Evolutionary conservation across 257 asterid genomes (phyloP).

Genomic region (Jasminum sambac): DNA sequence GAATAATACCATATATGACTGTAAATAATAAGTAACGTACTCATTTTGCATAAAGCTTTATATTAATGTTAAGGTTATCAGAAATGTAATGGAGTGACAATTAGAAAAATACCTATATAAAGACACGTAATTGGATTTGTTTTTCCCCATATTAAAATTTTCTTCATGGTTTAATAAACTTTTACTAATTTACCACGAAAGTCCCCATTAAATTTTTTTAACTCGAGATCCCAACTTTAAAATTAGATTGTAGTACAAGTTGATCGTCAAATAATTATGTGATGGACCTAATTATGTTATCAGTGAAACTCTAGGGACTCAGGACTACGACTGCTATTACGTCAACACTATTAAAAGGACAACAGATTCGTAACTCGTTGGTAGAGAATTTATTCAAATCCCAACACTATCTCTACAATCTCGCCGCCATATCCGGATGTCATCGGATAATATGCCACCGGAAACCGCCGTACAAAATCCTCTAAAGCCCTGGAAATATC

Average conservation of each 20-base stretch:
- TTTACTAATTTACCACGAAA: neutral
- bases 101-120: too few relatives aligned
- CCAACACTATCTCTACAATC: constrained; percentile 1
- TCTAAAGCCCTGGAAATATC: constrained; percentile 39
- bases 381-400: neutral
- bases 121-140: too few relatives aligned
- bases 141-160: neutral
- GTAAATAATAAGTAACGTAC: constrained; percentile 11
- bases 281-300: neutral
- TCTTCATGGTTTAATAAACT: neutral
- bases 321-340: neutral
- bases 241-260: neutral
- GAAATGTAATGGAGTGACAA: too few relatives aligned
- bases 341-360: neutral
- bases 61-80: too few relatives aligned
- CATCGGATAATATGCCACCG: constrained; percentile 17
- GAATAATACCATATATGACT: neutral
- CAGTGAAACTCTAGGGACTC: neutral
- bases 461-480: constrained; percentile 25
- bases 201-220: neutral
- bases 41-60: neutral
- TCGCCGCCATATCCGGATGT: neutral
- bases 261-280: neutral
- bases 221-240: neutral
- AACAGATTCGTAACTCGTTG: neutral